A percentile compares a stretch with the other conserved stretches of the same genome.
These are phyloP conservation scores for Tirmania nivea DNA, from an alignment of 495 filamentous ascomycete species.

Conservation along the genomic window DNA sequence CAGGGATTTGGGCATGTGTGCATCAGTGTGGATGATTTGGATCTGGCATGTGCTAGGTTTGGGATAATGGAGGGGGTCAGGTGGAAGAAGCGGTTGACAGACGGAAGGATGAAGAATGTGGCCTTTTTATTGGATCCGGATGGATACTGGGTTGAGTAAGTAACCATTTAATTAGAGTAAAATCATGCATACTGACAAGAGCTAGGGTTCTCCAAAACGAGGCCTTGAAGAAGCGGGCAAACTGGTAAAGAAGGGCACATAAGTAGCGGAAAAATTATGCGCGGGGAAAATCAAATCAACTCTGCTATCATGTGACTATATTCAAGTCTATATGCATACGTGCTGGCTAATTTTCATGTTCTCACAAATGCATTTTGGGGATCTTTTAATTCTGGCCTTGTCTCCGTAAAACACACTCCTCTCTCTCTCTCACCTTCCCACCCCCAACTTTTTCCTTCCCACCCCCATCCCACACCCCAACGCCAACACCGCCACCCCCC, in stretches of 20 bases:
- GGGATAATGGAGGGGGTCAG: slow-evolving; percentile 37
- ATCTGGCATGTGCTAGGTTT: slow-evolving; percentile 65
- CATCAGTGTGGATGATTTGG: slow-evolving; percentile 72
- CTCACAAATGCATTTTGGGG: too few species aligned
- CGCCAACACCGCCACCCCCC: slow-evolving; percentile 67
- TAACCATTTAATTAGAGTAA: not conserved
- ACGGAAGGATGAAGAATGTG: slow-evolving; percentile 76
- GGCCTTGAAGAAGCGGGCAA: slow-evolving; percentile 30
- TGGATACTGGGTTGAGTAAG: slow-evolving; percentile 63
- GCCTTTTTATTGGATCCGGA: slow-evolving; percentile 88
- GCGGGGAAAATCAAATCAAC: too few species aligned
- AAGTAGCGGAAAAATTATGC: too few species aligned
- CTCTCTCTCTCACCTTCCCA: slow-evolving; percentile 29
- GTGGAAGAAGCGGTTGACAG: not conserved
- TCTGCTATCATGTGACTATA: too few species aligned
- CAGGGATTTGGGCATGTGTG: slow-evolving; percentile 66
- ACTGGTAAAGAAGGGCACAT: slow-evolving; percentile 21
- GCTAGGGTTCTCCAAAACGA: slow-evolving; percentile 52
- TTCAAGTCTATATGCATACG: too few species aligned
- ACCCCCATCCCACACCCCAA: slow-evolving; percentile 77
- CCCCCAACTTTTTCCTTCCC: slow-evolving; percentile 47
- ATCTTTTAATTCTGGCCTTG: too few species aligned
- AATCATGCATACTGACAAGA: not conserved
- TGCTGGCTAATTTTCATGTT: too few species aligned
- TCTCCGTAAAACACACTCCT: too few species aligned